phyloP scores from a whole-genome alignment of 148 eudicot genomes.

The Rhododendron griersonianum region DNA sequence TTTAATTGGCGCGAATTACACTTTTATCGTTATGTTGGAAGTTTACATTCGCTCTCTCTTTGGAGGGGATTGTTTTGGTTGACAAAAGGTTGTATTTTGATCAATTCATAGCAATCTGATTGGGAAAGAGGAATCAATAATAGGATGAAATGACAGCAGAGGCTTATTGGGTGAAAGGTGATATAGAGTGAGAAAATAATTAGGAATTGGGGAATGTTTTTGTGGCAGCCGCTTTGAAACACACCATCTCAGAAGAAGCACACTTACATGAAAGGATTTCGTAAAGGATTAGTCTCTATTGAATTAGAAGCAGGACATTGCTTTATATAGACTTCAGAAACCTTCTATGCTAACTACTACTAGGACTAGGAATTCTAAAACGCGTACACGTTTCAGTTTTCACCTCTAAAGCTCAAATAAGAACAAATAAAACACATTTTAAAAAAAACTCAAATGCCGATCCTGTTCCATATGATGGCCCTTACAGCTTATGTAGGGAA shows the following conservation, averaged over 20 bases:
- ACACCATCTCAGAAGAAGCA: not conserved
- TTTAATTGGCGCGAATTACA: not conserved
- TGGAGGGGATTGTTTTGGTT: not conserved
- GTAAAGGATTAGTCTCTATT: not conserved
- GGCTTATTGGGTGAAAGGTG: not conserved
- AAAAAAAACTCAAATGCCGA: not conserved
- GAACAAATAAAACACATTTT: not conserved
- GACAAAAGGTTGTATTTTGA: not conserved
- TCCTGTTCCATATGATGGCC: not conserved
- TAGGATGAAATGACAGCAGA: not conserved
- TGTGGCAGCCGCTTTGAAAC: not conserved
- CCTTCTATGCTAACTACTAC: not conserved
- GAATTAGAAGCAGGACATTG: not conserved
- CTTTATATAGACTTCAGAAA: not conserved
- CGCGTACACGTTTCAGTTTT: not conserved
- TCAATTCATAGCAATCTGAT: not conserved
- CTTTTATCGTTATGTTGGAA: not conserved
- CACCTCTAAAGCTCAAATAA: not conserved
- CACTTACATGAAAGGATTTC: not conserved
- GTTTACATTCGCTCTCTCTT: not conserved
- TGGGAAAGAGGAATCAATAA: not conserved
- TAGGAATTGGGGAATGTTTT: not conserved
- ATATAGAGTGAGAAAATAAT: not conserved
- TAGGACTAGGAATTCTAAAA: not conserved
- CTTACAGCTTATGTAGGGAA: not conserved